Evolutionary conservation across 306 rosid genomes (phyloP), one percentile per base, ranked within the genome.

Genomic region (Medicago arabica): DNA sequence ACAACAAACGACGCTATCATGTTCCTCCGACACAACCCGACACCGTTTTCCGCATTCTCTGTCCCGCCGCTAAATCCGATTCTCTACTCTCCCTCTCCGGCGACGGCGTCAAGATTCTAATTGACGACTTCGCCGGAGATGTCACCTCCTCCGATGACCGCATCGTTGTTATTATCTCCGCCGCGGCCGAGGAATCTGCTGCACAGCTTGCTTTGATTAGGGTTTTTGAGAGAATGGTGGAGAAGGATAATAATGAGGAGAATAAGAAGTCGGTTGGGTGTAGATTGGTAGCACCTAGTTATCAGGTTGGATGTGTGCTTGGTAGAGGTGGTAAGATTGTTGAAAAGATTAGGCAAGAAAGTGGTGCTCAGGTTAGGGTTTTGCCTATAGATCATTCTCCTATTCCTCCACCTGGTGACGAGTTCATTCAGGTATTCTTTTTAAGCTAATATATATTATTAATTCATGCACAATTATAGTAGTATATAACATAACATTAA

Each of bases 291-390:
- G 94, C 89, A 17, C 89, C 87, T 39, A 77, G 83, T 63, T 83
- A 81, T 76, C 93, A 89, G 67, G 95, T 89, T 69, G 92, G 96
- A 2, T 72, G 86, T 44, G 88, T 87, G 63, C 86, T 87, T 38
- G 94, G 94, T 2, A 82, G 94, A 78, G 90, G 92, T 16, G 98
- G 91, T 2, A 90, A 86, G 75, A 75, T 78, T 64, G 83, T 89
- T 69, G 97, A 90, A 73, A 93, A 85, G 74, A 86, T 93, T 3
- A 87, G 91, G 74, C 91, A 78, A 54, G 95, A 93, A 39, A 90
- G 85, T 70, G 92, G 91, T 18, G 98, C 98, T 19, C 92, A 85
- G 13, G 74, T 93, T 71, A 85, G 89, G 81, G 83, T 93, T 78
- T 85, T 83, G 57, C 87, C 93, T 18, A 82, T 77, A 43, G 98